Evolutionary conservation across 2,329 filamentous ascomycete genomes (phyloP).

Genomic region (Setomelanomma holmii): DNA sequence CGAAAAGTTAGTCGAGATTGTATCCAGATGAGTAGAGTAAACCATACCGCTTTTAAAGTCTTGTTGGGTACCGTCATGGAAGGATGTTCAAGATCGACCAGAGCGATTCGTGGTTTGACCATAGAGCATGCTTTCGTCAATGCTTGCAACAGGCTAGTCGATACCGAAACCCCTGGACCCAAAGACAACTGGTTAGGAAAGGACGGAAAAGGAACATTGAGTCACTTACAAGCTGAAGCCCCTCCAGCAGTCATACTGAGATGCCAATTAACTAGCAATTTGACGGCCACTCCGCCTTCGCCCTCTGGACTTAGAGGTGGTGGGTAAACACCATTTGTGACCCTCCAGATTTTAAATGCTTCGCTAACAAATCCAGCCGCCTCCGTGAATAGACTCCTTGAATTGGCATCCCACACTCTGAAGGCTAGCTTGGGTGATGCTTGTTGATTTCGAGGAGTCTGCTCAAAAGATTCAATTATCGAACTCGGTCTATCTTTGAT

Average conservation of each 20-base stretch:
- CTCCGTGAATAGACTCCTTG: conserved; percentile 5
- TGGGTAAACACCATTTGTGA: not conserved
- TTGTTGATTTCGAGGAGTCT: too few relatives aligned
- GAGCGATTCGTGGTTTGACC: not conserved
- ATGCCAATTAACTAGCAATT: not conserved
- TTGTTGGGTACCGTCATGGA: not conserved
- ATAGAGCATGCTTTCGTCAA: not conserved
- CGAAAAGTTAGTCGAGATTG: too few relatives aligned
- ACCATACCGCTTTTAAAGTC: not conserved
- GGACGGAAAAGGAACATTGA: not conserved
- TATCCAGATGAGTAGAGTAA: not conserved
- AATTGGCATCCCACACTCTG: not conserved
- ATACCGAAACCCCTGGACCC: not conserved
- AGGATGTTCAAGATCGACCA: not conserved
- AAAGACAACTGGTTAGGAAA: not conserved
- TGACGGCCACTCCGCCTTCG: not conserved
- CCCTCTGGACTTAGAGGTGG: not conserved
- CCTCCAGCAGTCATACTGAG: not conserved
- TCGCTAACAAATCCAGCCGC: conserved; percentile 11
- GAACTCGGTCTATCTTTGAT: too few relatives aligned
- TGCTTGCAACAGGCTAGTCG: not conserved
- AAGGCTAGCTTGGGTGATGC: too few relatives aligned
- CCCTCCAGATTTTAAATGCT: conserved; percentile 2
- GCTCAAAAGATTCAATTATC: too few relatives aligned
- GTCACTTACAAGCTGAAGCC: not conserved